A percentile compares a stretch with the other conserved stretches of the same genome.
phyloP scores from a whole-genome alignment of 2,329 filamentous ascomycete genomes.

The Orbilia javanica region DNA sequence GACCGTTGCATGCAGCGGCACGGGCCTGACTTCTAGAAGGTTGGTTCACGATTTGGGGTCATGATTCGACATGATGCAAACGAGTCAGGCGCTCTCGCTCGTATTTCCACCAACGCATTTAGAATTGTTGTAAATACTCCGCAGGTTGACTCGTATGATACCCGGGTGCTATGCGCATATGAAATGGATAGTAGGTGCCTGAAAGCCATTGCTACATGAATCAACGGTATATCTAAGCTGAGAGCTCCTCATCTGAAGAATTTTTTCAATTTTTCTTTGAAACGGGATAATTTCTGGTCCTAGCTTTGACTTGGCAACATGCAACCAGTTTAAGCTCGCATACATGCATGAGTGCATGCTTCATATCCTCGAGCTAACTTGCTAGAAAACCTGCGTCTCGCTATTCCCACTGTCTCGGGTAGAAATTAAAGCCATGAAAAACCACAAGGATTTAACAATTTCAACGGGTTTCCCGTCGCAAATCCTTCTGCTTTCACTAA shows the following conservation, averaged over 20 bases:
- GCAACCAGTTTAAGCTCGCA: slow-evolving; percentile 21
- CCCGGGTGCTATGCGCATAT: slow-evolving; percentile 8
- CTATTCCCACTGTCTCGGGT: slow-evolving; percentile 49
- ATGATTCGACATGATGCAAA: slow-evolving; percentile 14
- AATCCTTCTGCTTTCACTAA: neutral
- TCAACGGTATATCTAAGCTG: neutral
- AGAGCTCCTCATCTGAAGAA: slow-evolving; percentile 29
- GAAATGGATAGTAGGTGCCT: slow-evolving; percentile 27
- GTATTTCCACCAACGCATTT: slow-evolving; percentile 9
- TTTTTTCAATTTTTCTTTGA: too few species aligned
- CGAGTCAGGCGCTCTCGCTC: slow-evolving; percentile 15
- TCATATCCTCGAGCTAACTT: slow-evolving; percentile 15
- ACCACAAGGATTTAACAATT: neutral
- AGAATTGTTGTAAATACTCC: slow-evolving; percentile 25
- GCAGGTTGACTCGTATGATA: slow-evolving; percentile 20
- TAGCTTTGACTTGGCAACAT: slow-evolving; percentile 25
- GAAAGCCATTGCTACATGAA: slow-evolving; percentile 30
- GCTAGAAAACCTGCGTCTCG: slow-evolving; percentile 16
- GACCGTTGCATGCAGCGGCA: slow-evolving; percentile 16
- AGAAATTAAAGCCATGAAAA: slow-evolving; percentile 43
- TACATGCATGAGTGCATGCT: neutral
- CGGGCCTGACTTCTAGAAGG: slow-evolving; percentile 21
- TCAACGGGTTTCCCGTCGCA: slow-evolving; percentile 18
- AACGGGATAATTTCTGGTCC: slow-evolving; percentile 21
- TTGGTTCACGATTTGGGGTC: too few species aligned